Evolutionary conservation across 176 grass and related monocot species (phyloP).

Genomic region (Miscanthus lutarioriparius): DNA sequence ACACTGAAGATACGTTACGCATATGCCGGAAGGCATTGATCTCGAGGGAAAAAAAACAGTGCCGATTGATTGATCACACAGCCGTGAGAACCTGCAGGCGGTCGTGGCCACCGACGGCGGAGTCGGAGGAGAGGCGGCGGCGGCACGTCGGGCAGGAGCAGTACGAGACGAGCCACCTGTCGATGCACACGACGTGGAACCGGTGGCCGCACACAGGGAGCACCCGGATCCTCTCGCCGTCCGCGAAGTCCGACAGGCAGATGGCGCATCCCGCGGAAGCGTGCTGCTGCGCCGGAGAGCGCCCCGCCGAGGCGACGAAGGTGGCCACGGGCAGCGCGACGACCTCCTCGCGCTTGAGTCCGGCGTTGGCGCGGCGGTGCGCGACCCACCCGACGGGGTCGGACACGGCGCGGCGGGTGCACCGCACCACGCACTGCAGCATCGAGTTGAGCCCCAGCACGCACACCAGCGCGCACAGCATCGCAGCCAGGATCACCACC

Average conservation of each 20-base stretch:
- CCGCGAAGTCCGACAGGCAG: constrained; percentile 67
- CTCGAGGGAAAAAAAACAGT: neutral
- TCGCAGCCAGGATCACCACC: constrained; percentile 79
- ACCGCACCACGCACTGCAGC: constrained; percentile 71
- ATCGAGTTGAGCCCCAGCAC: constrained; percentile 72
- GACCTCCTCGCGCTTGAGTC: constrained; percentile 69
- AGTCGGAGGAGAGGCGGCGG: constrained; percentile 25
- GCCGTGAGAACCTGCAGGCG: constrained; percentile 14
- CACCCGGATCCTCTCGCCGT: constrained; percentile 52
- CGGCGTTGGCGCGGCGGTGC: constrained; percentile 47
- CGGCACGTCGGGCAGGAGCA: constrained; percentile 75
- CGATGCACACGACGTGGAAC: constrained; percentile 70
- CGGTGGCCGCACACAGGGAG: constrained; percentile 65
- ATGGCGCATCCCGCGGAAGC: constrained; percentile 51
- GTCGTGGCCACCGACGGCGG: neutral
- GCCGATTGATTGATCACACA: neutral
- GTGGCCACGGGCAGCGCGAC: constrained; percentile 48
- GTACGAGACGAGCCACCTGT: constrained; percentile 54
- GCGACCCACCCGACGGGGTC: constrained; percentile 52
- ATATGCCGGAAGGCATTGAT: too few species aligned
- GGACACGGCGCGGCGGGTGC: constrained; percentile 58
- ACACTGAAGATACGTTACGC: too few species aligned
- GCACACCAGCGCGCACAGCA: constrained; percentile 82
- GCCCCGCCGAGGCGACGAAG: neutral
- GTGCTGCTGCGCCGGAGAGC: neutral